Percentiles rank a stretch among this genome's conserved stretches.
phyloP scores from a whole-genome alignment of 2,329 filamentous ascomycete genomes.

The Dothistroma pini region DNA sequence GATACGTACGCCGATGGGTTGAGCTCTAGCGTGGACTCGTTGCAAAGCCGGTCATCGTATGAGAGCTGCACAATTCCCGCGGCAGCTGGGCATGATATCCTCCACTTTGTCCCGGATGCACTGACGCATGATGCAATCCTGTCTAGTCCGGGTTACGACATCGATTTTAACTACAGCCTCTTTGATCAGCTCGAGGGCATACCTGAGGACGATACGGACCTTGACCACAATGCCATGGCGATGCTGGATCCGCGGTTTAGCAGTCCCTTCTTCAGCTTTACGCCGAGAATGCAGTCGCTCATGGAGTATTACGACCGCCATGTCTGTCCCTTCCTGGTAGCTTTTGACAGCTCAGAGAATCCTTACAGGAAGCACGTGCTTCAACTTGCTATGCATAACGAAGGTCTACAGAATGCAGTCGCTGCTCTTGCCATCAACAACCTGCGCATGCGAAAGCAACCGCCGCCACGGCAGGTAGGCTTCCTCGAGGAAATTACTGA shows the following conservation, averaged over 20 bases:
- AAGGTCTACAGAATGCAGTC: slow-evolving; percentile 86
- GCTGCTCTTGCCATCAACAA: slow-evolving; percentile 88
- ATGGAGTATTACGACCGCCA: slow-evolving; percentile 92
- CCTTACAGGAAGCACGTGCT: slow-evolving; percentile 83
- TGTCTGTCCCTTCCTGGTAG: slow-evolving; percentile 87
- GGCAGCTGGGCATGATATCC: neutral
- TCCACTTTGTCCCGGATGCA: slow-evolving; percentile 8
- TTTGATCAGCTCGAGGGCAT: slow-evolving; percentile 21
- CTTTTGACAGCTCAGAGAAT: slow-evolving; percentile 80
- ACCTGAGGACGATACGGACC: slow-evolving; percentile 18
- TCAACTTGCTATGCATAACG: slow-evolving; percentile 70
- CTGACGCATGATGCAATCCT: slow-evolving; percentile 27
- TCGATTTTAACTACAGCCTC: slow-evolving; percentile 22
- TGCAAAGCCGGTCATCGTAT: slow-evolving; percentile 35
- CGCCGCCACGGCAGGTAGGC: slow-evolving; percentile 40
- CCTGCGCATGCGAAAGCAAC: slow-evolving; percentile 75
- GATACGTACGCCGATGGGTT: slow-evolving; percentile 37
- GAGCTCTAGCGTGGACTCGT: slow-evolving; percentile 46
- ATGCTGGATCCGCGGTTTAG: slow-evolving; percentile 33
- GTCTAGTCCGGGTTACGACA: slow-evolving; percentile 34
- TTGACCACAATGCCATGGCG: slow-evolving; percentile 19
- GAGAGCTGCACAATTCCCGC: neutral
- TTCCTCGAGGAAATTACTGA: slow-evolving; percentile 33
- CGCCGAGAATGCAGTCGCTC: slow-evolving; percentile 78
- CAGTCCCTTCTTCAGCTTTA: slow-evolving; percentile 53